Conservation (phyloP, 805 yeast genomes). For the Suhomyces pyralidae region DNA sequence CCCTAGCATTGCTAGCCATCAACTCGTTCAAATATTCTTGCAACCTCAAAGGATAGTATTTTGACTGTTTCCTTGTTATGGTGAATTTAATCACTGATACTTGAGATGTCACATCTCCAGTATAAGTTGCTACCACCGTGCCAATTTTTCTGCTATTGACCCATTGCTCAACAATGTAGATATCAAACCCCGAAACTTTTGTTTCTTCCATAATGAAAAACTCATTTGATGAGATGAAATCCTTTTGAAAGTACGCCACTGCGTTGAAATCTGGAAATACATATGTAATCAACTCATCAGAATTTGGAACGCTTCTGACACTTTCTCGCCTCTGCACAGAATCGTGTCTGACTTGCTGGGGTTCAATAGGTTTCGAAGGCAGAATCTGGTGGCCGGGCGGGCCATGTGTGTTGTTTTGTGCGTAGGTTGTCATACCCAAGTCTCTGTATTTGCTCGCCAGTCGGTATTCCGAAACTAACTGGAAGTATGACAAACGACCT, state of each 20-base stretch:
- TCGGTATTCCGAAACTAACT: neutral
- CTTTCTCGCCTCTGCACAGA: neutral
- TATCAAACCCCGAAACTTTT: conserved; percentile 71
- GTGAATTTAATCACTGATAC: conserved; percentile 59
- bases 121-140: conserved; percentile 72
- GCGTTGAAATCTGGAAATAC: conserved; percentile 60
- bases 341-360: neutral
- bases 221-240: conserved; percentile 30
- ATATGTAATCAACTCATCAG: conserved; percentile 29
- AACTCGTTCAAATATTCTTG: conserved; percentile 64
- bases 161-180: conserved; percentile 96
- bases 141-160: conserved; percentile 66
- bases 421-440: conserved; percentile 1
- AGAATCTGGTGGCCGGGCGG: neutral
- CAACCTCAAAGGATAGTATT: conserved; percentile 50
- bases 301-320: conserved; percentile 1
- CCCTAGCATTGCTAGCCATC: conserved; percentile 60
- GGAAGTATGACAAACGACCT: neutral
- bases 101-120: conserved; percentile 73
- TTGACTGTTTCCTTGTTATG: conserved; percentile 45
- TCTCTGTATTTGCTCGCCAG: neutral
- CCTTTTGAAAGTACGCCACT: conserved; percentile 43
- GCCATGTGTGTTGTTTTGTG: neutral
- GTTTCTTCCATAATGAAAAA: conserved; percentile 45
- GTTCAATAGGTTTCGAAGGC: neutral